Evolutionary conservation across 2,329 filamentous ascomycete genomes (phyloP).

Genomic region (Ophiostoma triangulosporum): DNA sequence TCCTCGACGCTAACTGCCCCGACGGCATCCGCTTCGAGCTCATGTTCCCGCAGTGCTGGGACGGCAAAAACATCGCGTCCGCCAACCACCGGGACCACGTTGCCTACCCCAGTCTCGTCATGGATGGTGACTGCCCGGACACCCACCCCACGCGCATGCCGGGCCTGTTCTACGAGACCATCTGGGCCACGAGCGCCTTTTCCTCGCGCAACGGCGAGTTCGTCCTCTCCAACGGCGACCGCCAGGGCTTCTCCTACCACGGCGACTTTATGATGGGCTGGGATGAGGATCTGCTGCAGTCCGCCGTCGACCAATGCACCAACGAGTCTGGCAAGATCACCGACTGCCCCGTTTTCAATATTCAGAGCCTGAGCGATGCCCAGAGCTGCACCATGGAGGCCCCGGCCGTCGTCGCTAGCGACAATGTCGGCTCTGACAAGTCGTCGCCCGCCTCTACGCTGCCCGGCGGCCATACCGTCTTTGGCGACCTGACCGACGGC

Average conservation of each 20-base stretch:
- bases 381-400: constrained; percentile 48
- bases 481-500: constrained; percentile 6
- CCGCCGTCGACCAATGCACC: constrained; percentile 64
- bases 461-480: constrained; percentile 48
- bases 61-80: constrained; percentile 49
- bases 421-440: constrained; percentile 33
- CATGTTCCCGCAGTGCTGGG: constrained; percentile 86
- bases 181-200: constrained; percentile 62
- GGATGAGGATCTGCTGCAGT: constrained; percentile 54
- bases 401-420: constrained; percentile 39
- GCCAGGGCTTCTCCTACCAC: constrained; percentile 62
- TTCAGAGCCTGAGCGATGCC: constrained; percentile 45
- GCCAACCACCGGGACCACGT: constrained; percentile 51
- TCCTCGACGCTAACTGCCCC: constrained; percentile 67
- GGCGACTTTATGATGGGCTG: constrained; percentile 73
- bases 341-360: constrained; percentile 63
- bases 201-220: constrained; percentile 52
- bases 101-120: constrained; percentile 64
- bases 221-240: constrained; percentile 65
- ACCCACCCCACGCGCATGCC: constrained; percentile 55
- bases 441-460: constrained; percentile 36
- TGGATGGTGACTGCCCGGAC: constrained; percentile 61
- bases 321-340: constrained; percentile 52
- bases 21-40: constrained; percentile 72
- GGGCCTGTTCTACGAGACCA: constrained; percentile 73